Base-by-base conservation (phyloP, 164 flowering plant species). In the Brasenia schreberi region DNA sequence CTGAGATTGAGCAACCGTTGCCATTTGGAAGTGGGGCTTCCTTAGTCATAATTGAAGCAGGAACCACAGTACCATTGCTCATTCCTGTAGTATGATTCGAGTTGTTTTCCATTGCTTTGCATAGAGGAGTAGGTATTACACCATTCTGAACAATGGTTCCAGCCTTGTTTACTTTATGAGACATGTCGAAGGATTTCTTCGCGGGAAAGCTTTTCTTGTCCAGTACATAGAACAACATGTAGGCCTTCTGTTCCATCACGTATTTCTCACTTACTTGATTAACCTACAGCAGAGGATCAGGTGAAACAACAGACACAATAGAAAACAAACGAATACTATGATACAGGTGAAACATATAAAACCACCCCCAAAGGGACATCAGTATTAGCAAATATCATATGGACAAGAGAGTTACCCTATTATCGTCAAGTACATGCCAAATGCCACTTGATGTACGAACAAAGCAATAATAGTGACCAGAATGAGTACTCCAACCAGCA, bases 361-460 rank as follows among this genome's bases (percentile, higher is more conserved):
- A 23, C 7, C 6, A 65, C n/a, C n/a, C 10, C 18, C 44, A 19
- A 19, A 65, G n/a, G 66, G 0, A 7, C 19, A 6, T 59, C 59
- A 7, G 17, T 39, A 23, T 62, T 18, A 33, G 45, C 18, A 14
- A 9, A 61, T 27, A 27, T n/a, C 44, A 5, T 69, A 17, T 7
- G 10, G 33, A 71, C 56, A 23, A 43, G 19, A 42, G 16, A 62
- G 9, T 12, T 84, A 95, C 99, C 96, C 76, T 75, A 62, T 90
- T 88, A 79, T 95, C 99, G 83, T 95, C 96, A 44, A 95, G 89
- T 65, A 84, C 76, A 75, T 95, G 80, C 99, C 99, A 95, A 77
- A 85, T 79, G 65, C 96, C 96, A 73, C 78, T 86, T 67, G 99
- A 88, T 58, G 97, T 95, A 64, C 99, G 97, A 52, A 95, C 87